phyloP scores from a whole-genome alignment of 1,284 basidiomycete species.

The Abortiporus biennis region DNA sequence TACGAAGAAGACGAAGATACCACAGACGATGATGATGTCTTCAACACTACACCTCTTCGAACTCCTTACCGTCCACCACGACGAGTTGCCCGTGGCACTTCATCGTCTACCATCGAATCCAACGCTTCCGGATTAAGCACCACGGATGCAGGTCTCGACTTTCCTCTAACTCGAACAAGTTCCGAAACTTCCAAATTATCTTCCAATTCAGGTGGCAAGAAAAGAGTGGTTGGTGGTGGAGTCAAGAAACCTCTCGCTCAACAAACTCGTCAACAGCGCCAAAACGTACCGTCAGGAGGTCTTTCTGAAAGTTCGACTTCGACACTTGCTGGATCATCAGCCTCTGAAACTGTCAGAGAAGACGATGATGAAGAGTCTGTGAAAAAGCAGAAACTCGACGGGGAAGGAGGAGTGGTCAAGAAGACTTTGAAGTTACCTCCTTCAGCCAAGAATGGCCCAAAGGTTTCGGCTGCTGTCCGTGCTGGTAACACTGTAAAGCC shows the following conservation, averaged over 20 bases:
- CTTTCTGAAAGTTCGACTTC: neutral
- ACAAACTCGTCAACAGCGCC: neutral
- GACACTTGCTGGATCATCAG: neutral
- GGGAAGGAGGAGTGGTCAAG: too few relatives aligned
- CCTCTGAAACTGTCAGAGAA: neutral
- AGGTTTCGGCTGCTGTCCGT: too few relatives aligned
- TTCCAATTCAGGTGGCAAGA: neutral
- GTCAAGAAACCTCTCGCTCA: neutral
- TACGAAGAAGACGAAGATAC: slow-evolving; percentile 60
- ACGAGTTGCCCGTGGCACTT: slow-evolving; percentile 25
- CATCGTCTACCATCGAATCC: slow-evolving; percentile 26
- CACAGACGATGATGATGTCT: too few relatives aligned
- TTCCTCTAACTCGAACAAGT: slow-evolving; percentile 38
- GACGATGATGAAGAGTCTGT: neutral
- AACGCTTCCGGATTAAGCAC: slow-evolving; percentile 44
- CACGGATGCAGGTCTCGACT: slow-evolving; percentile 34
- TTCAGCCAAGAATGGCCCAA: too few relatives aligned
- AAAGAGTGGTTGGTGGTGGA: neutral
- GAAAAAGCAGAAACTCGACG: too few relatives aligned
- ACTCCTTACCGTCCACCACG: slow-evolving; percentile 13
- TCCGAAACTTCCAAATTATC: slow-evolving; percentile 30
- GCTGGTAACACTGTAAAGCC: too few relatives aligned
- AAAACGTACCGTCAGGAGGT: neutral
- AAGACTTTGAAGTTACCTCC: too few relatives aligned
- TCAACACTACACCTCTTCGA: slow-evolving; percentile 60